These are phyloP conservation scores for Phaeosphaeriaceae sp. DNA, from an alignment of 2,329 filamentous ascomycete species.

Conservation along the genomic window DNA sequence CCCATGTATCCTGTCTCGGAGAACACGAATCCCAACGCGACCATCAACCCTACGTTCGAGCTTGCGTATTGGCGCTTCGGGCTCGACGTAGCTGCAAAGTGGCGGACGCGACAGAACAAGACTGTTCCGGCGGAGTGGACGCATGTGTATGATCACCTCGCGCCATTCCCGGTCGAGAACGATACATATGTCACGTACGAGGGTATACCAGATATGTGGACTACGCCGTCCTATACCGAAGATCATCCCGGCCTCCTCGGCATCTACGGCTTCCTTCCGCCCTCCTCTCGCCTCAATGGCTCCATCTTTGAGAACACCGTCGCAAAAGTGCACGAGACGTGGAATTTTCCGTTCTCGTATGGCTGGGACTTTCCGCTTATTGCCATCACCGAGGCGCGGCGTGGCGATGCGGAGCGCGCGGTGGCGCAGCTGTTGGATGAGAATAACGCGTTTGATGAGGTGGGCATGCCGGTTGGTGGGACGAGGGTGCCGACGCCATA, in stretches of 20 bases:
- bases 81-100: slow-evolving; percentile 60
- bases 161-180: slow-evolving; percentile 59
- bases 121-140: slow-evolving; percentile 56
- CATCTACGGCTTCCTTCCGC: slow-evolving; percentile 41
- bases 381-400: slow-evolving; percentile 38
- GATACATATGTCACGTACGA: slow-evolving; percentile 64
- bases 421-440: slow-evolving; percentile 55
- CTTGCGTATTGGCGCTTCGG: slow-evolving; percentile 68
- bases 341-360: slow-evolving; percentile 45
- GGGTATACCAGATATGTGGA: slow-evolving; percentile 51
- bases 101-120: slow-evolving; percentile 59
- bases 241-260: slow-evolving; percentile 43
- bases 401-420: slow-evolving; percentile 36
- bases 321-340: slow-evolving; percentile 38
- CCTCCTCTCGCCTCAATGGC: slow-evolving; percentile 33
- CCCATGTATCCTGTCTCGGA: slow-evolving; percentile 62
- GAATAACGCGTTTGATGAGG: slow-evolving; percentile 63
- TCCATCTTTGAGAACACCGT: slow-evolving; percentile 40
- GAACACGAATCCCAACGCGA: slow-evolving; percentile 65
- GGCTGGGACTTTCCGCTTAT: slow-evolving; percentile 47
- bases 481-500: slow-evolving; percentile 64
- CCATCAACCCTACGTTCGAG: slow-evolving; percentile 67
- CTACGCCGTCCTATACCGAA: slow-evolving; percentile 30
- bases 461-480: slow-evolving; percentile 62
- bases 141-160: slow-evolving; percentile 59